phyloP scores from a whole-genome alignment of 2,329 filamentous ascomycete genomes.

The Pyrenochaeta sp. region DNA sequence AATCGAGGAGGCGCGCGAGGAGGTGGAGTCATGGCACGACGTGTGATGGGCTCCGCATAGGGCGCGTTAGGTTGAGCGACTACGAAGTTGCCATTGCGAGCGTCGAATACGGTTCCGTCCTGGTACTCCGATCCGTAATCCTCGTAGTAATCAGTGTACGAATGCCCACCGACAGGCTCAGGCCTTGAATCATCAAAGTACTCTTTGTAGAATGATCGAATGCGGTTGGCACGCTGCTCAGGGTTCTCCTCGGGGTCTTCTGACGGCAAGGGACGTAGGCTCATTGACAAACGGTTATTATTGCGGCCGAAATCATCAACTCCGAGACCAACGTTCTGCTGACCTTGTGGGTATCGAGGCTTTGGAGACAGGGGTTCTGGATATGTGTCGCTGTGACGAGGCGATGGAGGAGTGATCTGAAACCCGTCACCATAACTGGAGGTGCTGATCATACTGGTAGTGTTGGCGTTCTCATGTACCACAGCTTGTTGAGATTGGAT shows the following conservation, averaged over 20 bases:
- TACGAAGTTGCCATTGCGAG: constrained; percentile 71
- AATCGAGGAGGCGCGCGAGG: constrained; percentile 71
- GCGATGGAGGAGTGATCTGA: constrained; percentile 56
- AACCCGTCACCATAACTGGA: constrained; percentile 64
- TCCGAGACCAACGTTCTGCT: constrained; percentile 31
- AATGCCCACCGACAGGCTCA: constrained; percentile 42
- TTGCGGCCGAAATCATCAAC: constrained; percentile 44
- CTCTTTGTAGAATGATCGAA: constrained; percentile 98
- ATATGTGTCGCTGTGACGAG: constrained; percentile 30
- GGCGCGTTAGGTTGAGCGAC: constrained; percentile 58
- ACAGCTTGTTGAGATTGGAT: constrained; percentile 47
- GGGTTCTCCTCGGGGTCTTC: constrained; percentile 89
- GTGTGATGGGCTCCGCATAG: constrained; percentile 82
- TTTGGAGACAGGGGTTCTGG: constrained; percentile 36
- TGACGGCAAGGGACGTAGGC: constrained; percentile 83
- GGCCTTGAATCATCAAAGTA: constrained; percentile 89
- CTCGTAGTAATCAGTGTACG: constrained; percentile 69
- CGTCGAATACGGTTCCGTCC: constrained; percentile 64
- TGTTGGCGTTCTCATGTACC: constrained; percentile 43
- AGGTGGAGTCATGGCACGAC: constrained; percentile 95
- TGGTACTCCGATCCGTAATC: constrained; percentile 76
- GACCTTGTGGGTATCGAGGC: constrained; percentile 32
- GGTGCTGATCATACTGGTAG: constrained; percentile 55
- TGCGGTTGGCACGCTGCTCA: constrained; percentile 92
- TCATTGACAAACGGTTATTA: constrained; percentile 63